phyloP scores from a whole-genome alignment of 176 grass and related monocot genomes.

The Oryza longistaminata region DNA sequence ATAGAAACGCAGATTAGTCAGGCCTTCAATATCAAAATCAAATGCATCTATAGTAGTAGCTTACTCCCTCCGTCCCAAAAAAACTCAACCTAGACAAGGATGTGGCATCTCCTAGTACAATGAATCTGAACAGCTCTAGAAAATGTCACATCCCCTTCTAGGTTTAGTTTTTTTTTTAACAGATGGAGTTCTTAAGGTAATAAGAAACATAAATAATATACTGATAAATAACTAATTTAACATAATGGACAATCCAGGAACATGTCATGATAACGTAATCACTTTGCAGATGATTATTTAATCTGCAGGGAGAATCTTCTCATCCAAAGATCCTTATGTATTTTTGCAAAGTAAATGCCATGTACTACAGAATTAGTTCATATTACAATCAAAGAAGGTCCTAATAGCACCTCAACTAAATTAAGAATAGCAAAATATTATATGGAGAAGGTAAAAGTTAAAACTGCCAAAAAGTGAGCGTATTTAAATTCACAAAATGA shows the following conservation, averaged over 20 bases:
- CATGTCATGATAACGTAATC: too few species aligned
- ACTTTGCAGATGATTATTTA: too few species aligned
- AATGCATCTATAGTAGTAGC: not conserved
- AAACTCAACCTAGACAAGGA: too few species aligned
- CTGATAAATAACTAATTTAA: not conserved
- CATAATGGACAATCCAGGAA: too few species aligned
- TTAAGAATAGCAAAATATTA: not conserved
- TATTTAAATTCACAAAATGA: not conserved
- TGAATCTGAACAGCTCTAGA: too few species aligned
- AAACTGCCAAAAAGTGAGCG: not conserved
- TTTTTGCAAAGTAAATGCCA: constrained; percentile 4
- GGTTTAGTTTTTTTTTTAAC: too few species aligned
- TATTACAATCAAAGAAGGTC: not conserved
- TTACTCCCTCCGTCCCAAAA: too few species aligned
- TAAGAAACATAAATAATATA: not conserved
- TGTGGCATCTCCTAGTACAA: too few species aligned
- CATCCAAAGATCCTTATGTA: not conserved
- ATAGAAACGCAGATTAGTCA: not conserved
- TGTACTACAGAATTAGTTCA: not conserved
- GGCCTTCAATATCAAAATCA: not conserved
- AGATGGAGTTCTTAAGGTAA: not conserved
- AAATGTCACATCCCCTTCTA: too few species aligned
- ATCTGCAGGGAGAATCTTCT: too few species aligned
- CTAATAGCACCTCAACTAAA: constrained; percentile 1
- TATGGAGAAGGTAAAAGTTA: not conserved